Evolutionary conservation across 371 early-diverging fungal species (phyloP), one percentile per base, ranked within the genome.

Genomic region (Neoconidiobolus thromboides): DNA sequence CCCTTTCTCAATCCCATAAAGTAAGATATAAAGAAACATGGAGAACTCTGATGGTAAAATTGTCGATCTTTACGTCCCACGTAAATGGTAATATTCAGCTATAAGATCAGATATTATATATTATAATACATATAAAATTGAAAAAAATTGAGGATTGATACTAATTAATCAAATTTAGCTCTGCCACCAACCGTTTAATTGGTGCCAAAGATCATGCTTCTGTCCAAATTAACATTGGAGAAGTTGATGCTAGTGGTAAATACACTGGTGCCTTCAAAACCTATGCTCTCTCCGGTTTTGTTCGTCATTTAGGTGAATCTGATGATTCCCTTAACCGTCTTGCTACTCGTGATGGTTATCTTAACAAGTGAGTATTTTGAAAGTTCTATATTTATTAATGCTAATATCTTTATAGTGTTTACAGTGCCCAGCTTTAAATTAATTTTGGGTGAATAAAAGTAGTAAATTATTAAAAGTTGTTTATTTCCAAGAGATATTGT

Each of bases 261-360:
- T 66, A 74, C 70, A 85, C 80, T 64, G 86, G 86, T 65, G 66
- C 76, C 69, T 82, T 71, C 83, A 76, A 81, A 73, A 86, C 90
- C 75, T 93, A 87, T 70, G 95, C 93, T 63, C 76, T 97, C 69
- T 88, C 80, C 68, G 98, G 98, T 65, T 87, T 84, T 75, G 82
- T 96, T 64, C 89, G 98, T 69, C 69, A 82, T 68, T 74, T 78
- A 62, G 90, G 88, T 61, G 94, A 97, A 80, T 76, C 88, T 63
- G 96, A 97, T 70, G 96, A 96, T 78, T 86, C 92, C 67, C 68
- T 97, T 67, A 94, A 97, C 93, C 87, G 95, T 66, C 78, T 97
- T 62, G 86, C 92, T 66, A 86, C 90, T 72, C 69, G 81, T 67
- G 89, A 91, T 75, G 96, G 96, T 61, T 58, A 46, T 44, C 44